Evolutionary conservation across 1,139 yeast species (phyloP), one percentile per base, ranked within the genome.

Genomic region (Sugiyamaella xylanicola): DNA sequence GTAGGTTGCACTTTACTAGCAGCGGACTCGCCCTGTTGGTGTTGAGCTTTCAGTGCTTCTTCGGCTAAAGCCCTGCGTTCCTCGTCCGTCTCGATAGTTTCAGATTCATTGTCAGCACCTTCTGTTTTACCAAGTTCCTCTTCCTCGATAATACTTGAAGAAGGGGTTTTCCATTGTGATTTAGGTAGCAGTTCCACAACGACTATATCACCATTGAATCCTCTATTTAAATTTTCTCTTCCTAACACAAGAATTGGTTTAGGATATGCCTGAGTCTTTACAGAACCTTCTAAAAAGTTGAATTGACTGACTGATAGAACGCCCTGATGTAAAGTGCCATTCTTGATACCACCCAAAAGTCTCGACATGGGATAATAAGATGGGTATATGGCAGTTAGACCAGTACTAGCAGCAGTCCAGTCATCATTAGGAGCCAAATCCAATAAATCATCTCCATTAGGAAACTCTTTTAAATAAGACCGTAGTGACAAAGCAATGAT

Each of bases 141-240:
- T 53, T 81, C 85, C 65, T 91, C 97, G 48, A 92, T 74, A 48
- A 90, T 85, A 48, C 87, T 83, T 3, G 86, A 75, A 0, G 95
- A 84, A 2, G 97, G 96, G 51, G 84, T 85, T 66, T 87, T 86
- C 99, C 99, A 95, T 69, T 89, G 84, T 40, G 80, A 79, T 64
- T 87, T 82, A 1, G 98, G 97, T 50, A 95, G 76, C 46, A 95
- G 76, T 72, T 95, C 98, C 4, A 95, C 91, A 51, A 91, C 88
- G 15, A 95, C 98, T 19, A 85, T 82, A 67, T 95, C 99, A 36
- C 96, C 92, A 65, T 89, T 89, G 72, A 93, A 91, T 0, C 95
- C 89, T 69, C 99, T 83, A 70, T 95, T 95, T 63, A 93, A 75
- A 68, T 86, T 85, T 65, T 87, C 89, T 48, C 93, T 80, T 0